Evolutionary conservation across 768 basidiomycete species (phyloP), one percentile per base, ranked within the genome.

Genomic region (Lepiota brunneoincarnata): DNA sequence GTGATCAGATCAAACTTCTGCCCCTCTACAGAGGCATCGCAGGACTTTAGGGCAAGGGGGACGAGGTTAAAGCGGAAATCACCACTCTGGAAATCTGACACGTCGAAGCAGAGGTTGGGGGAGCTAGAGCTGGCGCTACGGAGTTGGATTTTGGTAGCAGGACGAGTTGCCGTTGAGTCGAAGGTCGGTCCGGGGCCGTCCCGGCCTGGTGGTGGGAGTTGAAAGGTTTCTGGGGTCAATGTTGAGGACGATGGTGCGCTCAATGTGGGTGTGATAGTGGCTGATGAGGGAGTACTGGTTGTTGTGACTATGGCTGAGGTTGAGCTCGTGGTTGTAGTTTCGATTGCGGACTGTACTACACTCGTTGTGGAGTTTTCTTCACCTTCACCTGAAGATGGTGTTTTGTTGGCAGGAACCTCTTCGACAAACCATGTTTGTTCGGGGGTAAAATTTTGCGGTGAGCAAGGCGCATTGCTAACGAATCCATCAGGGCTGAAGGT

Each of bases 341-440:
- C 11, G 18, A 6, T 12, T 41, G 15, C 39, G n/a, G 35, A 6
- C 6, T 41, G 14, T 20, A 34, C 15, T 9, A 41, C 54, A 43
- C 46, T 15, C 6, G 42, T 5, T 15, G 45, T 21, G 3, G 10
- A 12, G n/a, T 17, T 20, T 11, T 37, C 15, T 9, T 50, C 50
- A 15, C 53, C 11, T 31, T 31, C 7, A 10, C 4, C 31, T 28
- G 31, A 9, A 9, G 31, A 31, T 31, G 6, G 31, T 31, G 3
- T 31, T 6, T 6, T 17, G 21, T 44, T 23, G 24, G 43, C 10
- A 15, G 43, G 24, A 31, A 44, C 43, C 24, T 44, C 43, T 15
- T 44, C 59, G 12, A 63, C 51, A 31, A 64, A 51, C 66, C 66
- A 67, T 7, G 63, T 63, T 40, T 67, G 66, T 28, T 66, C 61